Base-by-base conservation (phyloP, 2,329 filamentous ascomycete species). In the Exophiala viscosa region DNA sequence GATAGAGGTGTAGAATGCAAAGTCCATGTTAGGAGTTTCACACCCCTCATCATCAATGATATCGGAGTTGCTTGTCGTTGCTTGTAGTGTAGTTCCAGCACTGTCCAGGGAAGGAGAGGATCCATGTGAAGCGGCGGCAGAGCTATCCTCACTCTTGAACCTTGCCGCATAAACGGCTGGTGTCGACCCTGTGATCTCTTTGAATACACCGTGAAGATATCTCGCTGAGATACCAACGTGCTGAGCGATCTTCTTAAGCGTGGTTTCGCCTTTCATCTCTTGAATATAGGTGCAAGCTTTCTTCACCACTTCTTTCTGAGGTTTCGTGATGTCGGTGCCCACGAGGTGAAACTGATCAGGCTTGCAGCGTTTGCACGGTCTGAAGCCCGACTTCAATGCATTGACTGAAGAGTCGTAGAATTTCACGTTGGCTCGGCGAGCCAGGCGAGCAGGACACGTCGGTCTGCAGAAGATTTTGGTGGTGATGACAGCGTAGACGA, bases 391-490 rank as follows among this genome's bases (percentile, higher is more conserved):
- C 9, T 66, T 63, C 58, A 74, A 72, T 8, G 79, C 80, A 52
- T 76, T 68, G 2, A 65, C 57, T 1, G 73, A 64, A 1, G 71
- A 75, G 44, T 76, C 71, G 65, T 73, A 79, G 65, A 81, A 83
- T 31, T 70, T 67, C 31, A 88, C 72, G 15, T 79, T 78, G 9
- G 80, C 74, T n/a, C 79, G 73, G 2, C 75, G 71, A 1, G 79
- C 76, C 11, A 88, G 75, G n/a, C 82, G 77, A 3, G 78, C 76
- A 1, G 75, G 70, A 50, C 80, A 83, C 2, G 73, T 77, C 1
- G 79, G 78, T 1, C 78, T 73, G 61, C 80, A 83, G 64, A 79
- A 82, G 45, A 81, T 79, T 40, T 70, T 72, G 2, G 80, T 83
- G 0, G 77, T 78, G 48, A 72, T 71, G n/a, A 83, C 79, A 14